A percentile compares a stretch with the other conserved stretches of the same genome.
Evolutionary conservation across 1,284 basidiomycete species (phyloP).

Genomic region (Chalciporus sp.): DNA sequence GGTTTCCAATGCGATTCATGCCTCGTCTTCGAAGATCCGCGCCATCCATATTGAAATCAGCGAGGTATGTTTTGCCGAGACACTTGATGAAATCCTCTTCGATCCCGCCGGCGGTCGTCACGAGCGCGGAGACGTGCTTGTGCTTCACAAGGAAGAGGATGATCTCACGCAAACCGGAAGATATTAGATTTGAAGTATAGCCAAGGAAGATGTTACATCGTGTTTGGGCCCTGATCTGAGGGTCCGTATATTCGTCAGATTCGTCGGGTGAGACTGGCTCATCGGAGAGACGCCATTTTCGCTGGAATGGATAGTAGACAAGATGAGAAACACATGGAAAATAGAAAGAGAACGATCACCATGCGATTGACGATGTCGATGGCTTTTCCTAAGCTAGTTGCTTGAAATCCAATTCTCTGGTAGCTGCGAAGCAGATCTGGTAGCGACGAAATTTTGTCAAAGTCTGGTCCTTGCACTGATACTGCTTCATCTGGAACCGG

Average conservation of each 20-base stretch:
- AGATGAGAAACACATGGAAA: conserved; percentile 7
- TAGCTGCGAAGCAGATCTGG: conserved; percentile 78
- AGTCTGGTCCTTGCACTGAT: conserved; percentile 86
- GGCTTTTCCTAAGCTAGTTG: conserved; percentile 86
- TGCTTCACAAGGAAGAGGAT: conserved; percentile 94
- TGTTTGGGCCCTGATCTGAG: conserved; percentile 64
- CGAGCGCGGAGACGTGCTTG: conserved; percentile 87
- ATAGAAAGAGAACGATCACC: conserved; percentile 47
- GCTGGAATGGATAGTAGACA: conserved; percentile 42
- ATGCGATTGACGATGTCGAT: conserved; percentile 91
- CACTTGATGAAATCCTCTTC: conserved; percentile 99
- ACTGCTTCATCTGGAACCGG: conserved; percentile 73
- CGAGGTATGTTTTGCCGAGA: conserved; percentile 92
- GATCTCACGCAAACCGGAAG: conserved; percentile 93
- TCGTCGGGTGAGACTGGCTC: conserved; percentile 73
- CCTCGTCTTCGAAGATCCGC: conserved; percentile 85
- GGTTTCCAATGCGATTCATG: conserved; percentile 98
- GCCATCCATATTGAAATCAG: conserved; percentile 92
- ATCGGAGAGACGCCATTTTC: conserved; percentile 83
- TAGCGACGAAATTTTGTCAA: conserved; percentile 73
- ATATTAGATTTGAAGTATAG: conserved; percentile 98
- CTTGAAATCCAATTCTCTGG: conserved; percentile 94
- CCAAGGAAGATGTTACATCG: conserved; percentile 93
- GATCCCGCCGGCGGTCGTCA: conserved; percentile 97
- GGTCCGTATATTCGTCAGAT: conserved; percentile 60